These are phyloP conservation scores for Parastagonospora nodorum DNA, from an alignment of 2,329 filamentous ascomycete species.

Conservation along the genomic window DNA sequence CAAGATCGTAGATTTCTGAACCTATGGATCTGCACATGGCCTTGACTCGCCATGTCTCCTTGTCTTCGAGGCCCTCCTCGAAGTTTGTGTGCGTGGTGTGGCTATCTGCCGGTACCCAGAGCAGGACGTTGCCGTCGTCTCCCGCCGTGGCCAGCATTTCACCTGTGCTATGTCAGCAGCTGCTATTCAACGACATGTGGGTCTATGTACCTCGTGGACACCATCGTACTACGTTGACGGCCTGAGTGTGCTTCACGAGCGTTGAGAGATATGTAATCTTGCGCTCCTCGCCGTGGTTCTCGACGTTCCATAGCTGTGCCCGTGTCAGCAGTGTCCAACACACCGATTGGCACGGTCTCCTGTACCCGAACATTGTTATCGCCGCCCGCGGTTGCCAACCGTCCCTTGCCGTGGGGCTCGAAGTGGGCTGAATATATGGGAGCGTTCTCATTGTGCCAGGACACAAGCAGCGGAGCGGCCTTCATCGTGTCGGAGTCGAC, in stretches of 20 bases:
- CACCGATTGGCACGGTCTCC: neutral
- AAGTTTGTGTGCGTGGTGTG: constrained; percentile 72
- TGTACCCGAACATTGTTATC: constrained; percentile 92
- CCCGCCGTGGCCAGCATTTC: constrained; percentile 93
- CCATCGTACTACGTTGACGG: constrained; percentile 97
- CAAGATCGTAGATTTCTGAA: constrained; percentile 96
- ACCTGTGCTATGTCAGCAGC: constrained; percentile 58
- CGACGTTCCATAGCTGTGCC: constrained; percentile 84
- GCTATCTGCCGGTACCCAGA: constrained; percentile 89
- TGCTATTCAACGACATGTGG: constrained; percentile 5
- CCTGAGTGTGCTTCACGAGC: constrained; percentile 90
- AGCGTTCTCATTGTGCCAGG: constrained; percentile 97
- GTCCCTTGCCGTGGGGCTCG: constrained; percentile 87
- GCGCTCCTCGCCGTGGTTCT: constrained; percentile 80
- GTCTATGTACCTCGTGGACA: constrained; percentile 78
- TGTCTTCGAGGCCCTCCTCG: constrained; percentile 86
- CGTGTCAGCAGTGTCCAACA: constrained; percentile 42
- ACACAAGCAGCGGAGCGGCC: constrained; percentile 92
- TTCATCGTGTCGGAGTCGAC: constrained; percentile 68
- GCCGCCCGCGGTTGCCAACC: constrained; percentile 90
- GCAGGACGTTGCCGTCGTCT: constrained; percentile 94
- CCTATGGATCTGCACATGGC: constrained; percentile 97
- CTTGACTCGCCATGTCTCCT: constrained; percentile 95
- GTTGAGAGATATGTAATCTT: constrained; percentile 92
- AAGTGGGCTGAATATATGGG: constrained; percentile 98